Evolutionary conservation across 2,329 filamentous ascomycete species (phyloP).

Genomic region (Pestalotiopsis sp.): DNA sequence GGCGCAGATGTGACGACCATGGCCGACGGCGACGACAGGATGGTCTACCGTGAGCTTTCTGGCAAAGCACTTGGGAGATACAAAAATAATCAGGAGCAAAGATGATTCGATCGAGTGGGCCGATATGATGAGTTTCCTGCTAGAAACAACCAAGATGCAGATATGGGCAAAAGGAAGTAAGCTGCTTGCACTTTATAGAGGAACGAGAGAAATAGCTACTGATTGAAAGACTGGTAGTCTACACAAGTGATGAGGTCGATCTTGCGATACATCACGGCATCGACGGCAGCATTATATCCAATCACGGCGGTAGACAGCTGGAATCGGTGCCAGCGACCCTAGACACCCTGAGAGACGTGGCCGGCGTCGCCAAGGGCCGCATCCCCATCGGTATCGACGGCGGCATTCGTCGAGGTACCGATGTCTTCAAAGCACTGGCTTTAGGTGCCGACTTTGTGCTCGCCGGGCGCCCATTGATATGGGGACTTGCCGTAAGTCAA

Average conservation of each 20-base stretch:
- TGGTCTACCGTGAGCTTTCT: not conserved
- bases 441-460: conserved; percentile 49
- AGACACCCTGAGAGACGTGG: conserved; percentile 42
- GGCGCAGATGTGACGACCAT: not conserved
- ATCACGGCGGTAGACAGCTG: conserved; percentile 49
- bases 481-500: conserved; percentile 41
- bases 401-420: conserved; percentile 47
- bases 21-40: not conserved
- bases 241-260: conserved; percentile 38
- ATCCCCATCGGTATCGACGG: conserved; percentile 48
- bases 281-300: conserved; percentile 40
- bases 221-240: conserved; percentile 19
- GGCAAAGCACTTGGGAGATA: not conserved
- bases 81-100: not conserved
- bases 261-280: conserved; percentile 33
- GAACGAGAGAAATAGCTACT: not conserved
- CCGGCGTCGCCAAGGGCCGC: conserved; percentile 44
- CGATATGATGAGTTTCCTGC: conserved; percentile 47
- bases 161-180: conserved; percentile 44
- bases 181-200: not conserved
- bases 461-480: conserved; percentile 46
- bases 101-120: conserved; percentile 40
- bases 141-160: conserved; percentile 44
- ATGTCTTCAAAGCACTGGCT: conserved; percentile 55
- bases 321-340: conserved; percentile 45